Evolutionary conservation across 768 basidiomycete species (phyloP), one percentile per base, ranked within the genome.

Genomic region (Mycena latifolia): DNA sequence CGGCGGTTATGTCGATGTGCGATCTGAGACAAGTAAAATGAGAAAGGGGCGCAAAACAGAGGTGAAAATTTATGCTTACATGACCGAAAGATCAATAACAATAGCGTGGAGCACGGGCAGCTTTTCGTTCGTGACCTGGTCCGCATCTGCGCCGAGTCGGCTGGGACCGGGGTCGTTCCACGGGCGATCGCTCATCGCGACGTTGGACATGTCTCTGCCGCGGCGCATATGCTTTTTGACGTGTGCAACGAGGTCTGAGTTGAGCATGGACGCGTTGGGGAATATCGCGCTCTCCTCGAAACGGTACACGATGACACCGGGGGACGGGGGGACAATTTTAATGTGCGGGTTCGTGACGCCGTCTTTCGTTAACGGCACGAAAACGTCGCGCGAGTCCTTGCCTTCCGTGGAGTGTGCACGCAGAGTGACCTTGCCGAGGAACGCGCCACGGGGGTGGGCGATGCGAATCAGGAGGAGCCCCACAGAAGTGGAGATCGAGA

Each of bases 161-260:
- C 76, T 71, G 22, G 93, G 92, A 28, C 94, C 94, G 12, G 93
- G 90, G 71, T 98, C 96, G 74, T 99, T 99, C 97, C 97, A 99
- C 15, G 94, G 86, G 46, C 96, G 88, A 75, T 97, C 95, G 66
- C 85, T 82, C 48, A 88, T 78, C 61, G 78, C 85, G 66, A 94
- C 81, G n/a, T 78, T 73, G 56, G 84, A 83, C 77, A 92, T 83
- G 76, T 96, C 92, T 72, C 84, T 86, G 24, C 94, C 95, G 55
- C 92, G 87, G 33, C 89, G 85, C 72, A 91, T 94, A 71, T 90
- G 83, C 59, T 78, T 80, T 78, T 92, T 95, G 68, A 98, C 93
- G 70, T 95, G 84, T 71, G 92, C 91, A 25, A 96, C 92, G 25
- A 99, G 79, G 2, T 84, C 81, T 43, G 88, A 86, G 76, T 95